phyloP scores from a whole-genome alignment of 2,329 filamentous ascomycete genomes.

The Daldinia sp. region DNA sequence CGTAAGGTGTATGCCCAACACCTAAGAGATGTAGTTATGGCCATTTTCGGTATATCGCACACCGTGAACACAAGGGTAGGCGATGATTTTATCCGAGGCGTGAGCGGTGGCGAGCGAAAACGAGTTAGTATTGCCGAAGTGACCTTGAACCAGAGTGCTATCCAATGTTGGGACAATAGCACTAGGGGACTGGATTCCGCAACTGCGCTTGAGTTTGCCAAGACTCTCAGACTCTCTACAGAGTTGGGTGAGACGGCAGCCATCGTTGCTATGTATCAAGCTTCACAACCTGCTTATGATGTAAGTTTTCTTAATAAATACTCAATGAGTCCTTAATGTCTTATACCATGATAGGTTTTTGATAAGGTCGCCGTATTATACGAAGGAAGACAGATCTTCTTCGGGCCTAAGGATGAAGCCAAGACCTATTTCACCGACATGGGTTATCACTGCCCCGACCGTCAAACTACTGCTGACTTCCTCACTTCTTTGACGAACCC shows the following conservation, averaged over 20 bases:
- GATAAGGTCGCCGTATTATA: conserved; percentile 69
- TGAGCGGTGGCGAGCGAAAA: conserved; percentile 78
- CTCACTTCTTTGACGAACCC: conserved; percentile 75
- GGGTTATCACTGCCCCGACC: conserved; percentile 72
- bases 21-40: conserved; percentile 55
- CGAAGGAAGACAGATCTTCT: conserved; percentile 71
- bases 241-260: conserved; percentile 47
- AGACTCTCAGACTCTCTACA: conserved; percentile 65
- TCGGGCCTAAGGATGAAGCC: conserved; percentile 69
- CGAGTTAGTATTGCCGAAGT: conserved; percentile 72
- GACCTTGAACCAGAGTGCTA: conserved; percentile 63
- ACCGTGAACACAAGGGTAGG: conserved; percentile 76
- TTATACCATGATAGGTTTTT: conserved; percentile 55
- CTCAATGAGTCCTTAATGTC: no score
- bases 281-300: conserved; percentile 59
- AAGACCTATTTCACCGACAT: conserved; percentile 73
- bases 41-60: conserved; percentile 43
- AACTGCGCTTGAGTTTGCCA: conserved; percentile 79
- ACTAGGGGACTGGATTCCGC: conserved; percentile 78
- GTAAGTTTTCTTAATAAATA: conserved; percentile 24
- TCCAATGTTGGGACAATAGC: conserved; percentile 48
- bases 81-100: conserved; percentile 78
- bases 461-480: conserved; percentile 78
- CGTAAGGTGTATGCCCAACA: conserved; percentile 59
- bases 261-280: conserved; percentile 75